These are phyloP conservation scores for Stephanodiscus minutulus DNA, from an alignment of 108 stramenopile genomes.

Conservation along the genomic window DNA sequence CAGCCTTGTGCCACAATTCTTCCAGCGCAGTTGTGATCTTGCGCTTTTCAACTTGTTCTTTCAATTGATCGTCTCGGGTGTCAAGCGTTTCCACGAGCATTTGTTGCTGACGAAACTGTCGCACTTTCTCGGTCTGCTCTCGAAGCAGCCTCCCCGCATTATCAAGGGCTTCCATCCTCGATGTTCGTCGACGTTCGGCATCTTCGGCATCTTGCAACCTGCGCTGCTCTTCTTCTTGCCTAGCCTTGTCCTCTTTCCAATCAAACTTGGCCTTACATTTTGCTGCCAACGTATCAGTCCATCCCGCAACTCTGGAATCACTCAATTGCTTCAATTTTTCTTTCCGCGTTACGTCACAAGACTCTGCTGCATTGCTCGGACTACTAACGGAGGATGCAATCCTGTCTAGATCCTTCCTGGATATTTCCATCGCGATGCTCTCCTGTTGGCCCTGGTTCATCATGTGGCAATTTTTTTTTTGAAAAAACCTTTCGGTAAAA, in stretches of 20 bases:
- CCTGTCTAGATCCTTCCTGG: slow-evolving; percentile 36
- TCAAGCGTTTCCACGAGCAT: slow-evolving; percentile 64
- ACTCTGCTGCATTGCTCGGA: slow-evolving; percentile 13
- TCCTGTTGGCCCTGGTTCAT: too few relatives aligned
- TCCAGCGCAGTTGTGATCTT: slow-evolving; percentile 31
- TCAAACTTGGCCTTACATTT: slow-evolving; percentile 51
- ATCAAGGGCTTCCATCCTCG: slow-evolving; percentile 53
- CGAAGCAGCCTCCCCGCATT: slow-evolving; percentile 60
- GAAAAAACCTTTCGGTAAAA: too few relatives aligned
- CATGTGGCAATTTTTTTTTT: too few relatives aligned
- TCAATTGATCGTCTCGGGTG: slow-evolving; percentile 44
- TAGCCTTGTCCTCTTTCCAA: slow-evolving; percentile 54
- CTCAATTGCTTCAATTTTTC: slow-evolving; percentile 49
- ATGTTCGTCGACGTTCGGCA: slow-evolving; percentile 48
- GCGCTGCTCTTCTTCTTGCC: slow-evolving; percentile 48
- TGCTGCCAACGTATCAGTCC: slow-evolving; percentile 50
- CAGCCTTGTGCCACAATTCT: slow-evolving; percentile 35
- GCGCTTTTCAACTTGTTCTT: slow-evolving; percentile 22
- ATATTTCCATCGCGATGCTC: slow-evolving; percentile 33
- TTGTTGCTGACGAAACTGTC: slow-evolving; percentile 61
- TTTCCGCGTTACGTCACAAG: slow-evolving; percentile 17
- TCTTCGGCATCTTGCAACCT: slow-evolving; percentile 49
- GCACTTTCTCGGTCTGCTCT: slow-evolving; percentile 77
- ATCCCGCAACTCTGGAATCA: slow-evolving; percentile 47
- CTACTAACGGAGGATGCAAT: slow-evolving; percentile 38